These are phyloP conservation scores for Pythium volutum DNA, from an alignment of 352 stramenopile species.

Conservation along the genomic window DNA sequence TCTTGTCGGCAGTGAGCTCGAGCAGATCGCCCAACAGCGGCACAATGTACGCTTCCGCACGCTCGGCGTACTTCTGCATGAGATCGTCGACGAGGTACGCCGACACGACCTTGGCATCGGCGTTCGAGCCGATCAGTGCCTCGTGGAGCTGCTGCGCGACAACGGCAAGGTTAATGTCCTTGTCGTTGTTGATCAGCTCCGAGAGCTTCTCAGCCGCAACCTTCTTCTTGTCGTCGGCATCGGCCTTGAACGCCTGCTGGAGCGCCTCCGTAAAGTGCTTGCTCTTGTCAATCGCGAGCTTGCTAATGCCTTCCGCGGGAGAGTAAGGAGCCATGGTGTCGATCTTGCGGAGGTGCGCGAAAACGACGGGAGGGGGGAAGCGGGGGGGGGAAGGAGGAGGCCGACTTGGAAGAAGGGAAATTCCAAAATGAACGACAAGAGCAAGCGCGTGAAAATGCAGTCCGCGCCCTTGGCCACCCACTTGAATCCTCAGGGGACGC, in stretches of 20 bases:
- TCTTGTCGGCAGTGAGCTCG: constrained; percentile 85
- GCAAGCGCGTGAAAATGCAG: neutral
- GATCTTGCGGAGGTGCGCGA: constrained; percentile 22
- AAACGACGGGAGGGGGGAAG: constrained; percentile 25
- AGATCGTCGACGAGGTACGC: constrained; percentile 79
- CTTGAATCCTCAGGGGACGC: constrained; percentile 3
- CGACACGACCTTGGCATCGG: constrained; percentile 65
- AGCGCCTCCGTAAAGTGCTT: constrained; percentile 88
- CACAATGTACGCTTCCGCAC: constrained; percentile 72
- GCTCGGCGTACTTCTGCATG: constrained; percentile 85
- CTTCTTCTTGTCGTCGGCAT: constrained; percentile 68
- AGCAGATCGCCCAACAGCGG: constrained; percentile 68
- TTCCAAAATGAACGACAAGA: constrained; percentile 64
- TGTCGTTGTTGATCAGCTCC: constrained; percentile 71
- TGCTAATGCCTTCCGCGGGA: constrained; percentile 76
- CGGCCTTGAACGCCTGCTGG: constrained; percentile 64
- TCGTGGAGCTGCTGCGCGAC: constrained; percentile 70
- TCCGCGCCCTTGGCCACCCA: neutral
- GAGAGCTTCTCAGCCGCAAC: constrained; percentile 83
- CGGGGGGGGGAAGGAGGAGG: constrained; percentile 15
- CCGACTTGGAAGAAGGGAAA: constrained; percentile 56
- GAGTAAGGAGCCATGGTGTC: constrained; percentile 80
- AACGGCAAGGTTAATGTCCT: constrained; percentile 67
- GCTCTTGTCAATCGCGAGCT: constrained; percentile 87
- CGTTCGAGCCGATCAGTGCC: constrained; percentile 47